Conservation (phyloP, 2,329 filamentous ascomycete species). For the Botrytis deweyae region DNA sequence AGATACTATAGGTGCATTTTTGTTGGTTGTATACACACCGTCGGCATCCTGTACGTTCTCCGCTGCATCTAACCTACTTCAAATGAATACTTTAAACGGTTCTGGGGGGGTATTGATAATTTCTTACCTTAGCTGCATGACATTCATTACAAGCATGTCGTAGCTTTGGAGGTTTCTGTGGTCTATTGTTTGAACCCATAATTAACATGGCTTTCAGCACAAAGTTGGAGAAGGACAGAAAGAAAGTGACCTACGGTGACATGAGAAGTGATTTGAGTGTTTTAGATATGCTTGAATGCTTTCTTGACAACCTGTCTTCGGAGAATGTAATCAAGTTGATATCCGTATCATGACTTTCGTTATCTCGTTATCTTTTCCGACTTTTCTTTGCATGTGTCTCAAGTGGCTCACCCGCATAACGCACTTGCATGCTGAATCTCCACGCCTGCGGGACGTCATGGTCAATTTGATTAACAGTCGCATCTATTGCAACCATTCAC, state of each 20-base stretch:
- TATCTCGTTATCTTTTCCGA: background rate
- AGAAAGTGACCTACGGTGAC: background rate
- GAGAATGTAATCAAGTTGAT: background rate
- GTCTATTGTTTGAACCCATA: background rate
- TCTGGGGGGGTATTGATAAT: background rate
- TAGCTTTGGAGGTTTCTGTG: slow-evolving; percentile 14
- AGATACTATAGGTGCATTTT: slow-evolving; percentile 17
- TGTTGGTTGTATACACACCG: slow-evolving; percentile 15
- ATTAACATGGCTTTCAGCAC: background rate
- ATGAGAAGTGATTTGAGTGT: background rate
- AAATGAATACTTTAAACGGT: background rate
- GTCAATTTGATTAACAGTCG: background rate
- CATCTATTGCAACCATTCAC: background rate
- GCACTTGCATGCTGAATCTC: background rate
- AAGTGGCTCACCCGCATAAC: background rate
- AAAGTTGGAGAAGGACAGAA: background rate
- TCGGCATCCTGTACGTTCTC: slow-evolving; percentile 19
- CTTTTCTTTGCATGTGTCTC: background rate
- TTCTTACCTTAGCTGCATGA: slow-evolving; percentile 16
- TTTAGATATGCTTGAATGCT: background rate
- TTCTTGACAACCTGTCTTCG: background rate
- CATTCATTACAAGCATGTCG: slow-evolving; percentile 21
- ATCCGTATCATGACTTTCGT: background rate
- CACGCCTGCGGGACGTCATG: background rate
- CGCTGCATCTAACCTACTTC: slow-evolving; percentile 15